A percentile compares a stretch with the other conserved stretches of the same genome.
Evolutionary conservation across 805 yeast genomes (phyloP).

Genomic region (Barnettozyma vustinii): DNA sequence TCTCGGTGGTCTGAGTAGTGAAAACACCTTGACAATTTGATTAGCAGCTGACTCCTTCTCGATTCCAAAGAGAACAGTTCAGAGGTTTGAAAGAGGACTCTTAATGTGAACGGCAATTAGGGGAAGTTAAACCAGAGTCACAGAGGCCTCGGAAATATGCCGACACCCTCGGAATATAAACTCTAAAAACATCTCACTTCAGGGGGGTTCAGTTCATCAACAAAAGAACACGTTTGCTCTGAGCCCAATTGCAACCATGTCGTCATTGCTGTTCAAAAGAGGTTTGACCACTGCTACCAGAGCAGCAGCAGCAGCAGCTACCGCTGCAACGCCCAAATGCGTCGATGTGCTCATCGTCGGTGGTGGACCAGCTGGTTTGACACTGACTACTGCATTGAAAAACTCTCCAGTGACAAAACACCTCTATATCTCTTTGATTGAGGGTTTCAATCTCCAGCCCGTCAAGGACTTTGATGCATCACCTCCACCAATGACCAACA

Average conservation of each 20-base stretch:
- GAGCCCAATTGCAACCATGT: not conserved
- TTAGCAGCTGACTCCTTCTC: not conserved
- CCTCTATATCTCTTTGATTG: slow-evolving; percentile 64
- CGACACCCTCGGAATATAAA: too few species aligned
- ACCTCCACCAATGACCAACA: slow-evolving; percentile 53
- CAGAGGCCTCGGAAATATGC: not conserved
- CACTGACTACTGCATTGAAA: slow-evolving; percentile 77
- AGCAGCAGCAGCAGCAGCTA: not conserved
- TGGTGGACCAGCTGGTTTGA: slow-evolving; percentile 96
- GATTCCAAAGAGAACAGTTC: not conserved
- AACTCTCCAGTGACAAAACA: slow-evolving; percentile 55
- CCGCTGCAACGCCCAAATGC: slow-evolving; percentile 16
- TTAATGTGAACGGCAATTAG: not conserved
- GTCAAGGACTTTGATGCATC: slow-evolving; percentile 38
- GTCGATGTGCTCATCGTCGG: slow-evolving; percentile 85
- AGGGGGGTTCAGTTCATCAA: not conserved
- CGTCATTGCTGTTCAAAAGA: slow-evolving; percentile 21
- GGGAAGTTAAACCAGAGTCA: not conserved
- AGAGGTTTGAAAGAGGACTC: too few species aligned
- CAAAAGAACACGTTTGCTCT: not conserved
- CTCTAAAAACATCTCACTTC: too few species aligned
- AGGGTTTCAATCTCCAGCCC: slow-evolving; percentile 55
- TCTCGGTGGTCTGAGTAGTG: not conserved
- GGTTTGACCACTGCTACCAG: slow-evolving; percentile 17
- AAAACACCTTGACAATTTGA: not conserved